Evolutionary conservation across 2,329 filamentous ascomycete genomes (phyloP), one percentile per base, ranked within the genome.

Genomic region (Scytalidium lignicola): DNA sequence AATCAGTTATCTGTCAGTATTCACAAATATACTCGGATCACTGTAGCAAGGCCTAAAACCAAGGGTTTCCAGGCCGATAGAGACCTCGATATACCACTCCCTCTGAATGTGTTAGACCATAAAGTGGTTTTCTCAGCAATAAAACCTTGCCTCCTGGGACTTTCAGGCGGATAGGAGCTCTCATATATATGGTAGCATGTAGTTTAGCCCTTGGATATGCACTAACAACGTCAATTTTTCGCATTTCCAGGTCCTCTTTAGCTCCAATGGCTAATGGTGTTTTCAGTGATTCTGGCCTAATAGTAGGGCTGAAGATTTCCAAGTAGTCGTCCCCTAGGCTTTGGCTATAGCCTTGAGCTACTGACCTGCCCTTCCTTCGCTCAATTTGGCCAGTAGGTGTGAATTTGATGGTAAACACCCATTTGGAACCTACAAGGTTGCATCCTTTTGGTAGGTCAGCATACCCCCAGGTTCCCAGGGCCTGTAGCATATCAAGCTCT

Each of bases 391-490:
- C 48, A 8, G 23, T 47, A 18, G 21, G 28, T 10, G 42, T 51
- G 9, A 43, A 44, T 41, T 51, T 51, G 12, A 51, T 22, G 19
- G 17, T 48, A n/a, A 51, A 51, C 13, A 51, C 49, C 22, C 22
- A 48, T 20, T 47, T 46, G 7, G 28, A 64, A 60, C 57, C 32
- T 50, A 58, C 7, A 65, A 65, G 63, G 9, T 51, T 8, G 56
- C 58, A 6, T 63, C 70, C n/a, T 37, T 15, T 5, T n/a, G n/a
- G n/a, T 5, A 37, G 15, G 4, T 37, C n/a, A 15, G 12, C 32
- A 5, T 15, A 17, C n/a, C 15, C 32, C n/a, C n/a, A 37, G 10
- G n/a, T n/a, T 15, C n/a, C n/a, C 15, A 37, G n/a, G 5, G n/a
- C 32, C 32, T 37, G n/a, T 37, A 37, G n/a, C n/a, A 7, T 37